Evolutionary conservation across 768 basidiomycete species (phyloP), one percentile per base, ranked within the genome.

Genomic region (Tulasnella sp.): DNA sequence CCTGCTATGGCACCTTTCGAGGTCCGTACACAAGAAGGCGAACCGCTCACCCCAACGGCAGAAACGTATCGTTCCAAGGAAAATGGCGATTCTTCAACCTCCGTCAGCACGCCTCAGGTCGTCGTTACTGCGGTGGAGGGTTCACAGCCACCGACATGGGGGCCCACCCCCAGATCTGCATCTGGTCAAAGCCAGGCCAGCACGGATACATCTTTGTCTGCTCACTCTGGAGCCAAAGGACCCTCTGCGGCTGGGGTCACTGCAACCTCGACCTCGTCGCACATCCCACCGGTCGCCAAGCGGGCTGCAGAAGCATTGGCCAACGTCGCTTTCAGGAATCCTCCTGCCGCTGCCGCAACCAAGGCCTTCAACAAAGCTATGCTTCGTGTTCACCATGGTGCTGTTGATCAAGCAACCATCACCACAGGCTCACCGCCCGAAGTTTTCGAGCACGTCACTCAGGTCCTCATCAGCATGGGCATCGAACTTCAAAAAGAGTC

Each of bases 371-470:
- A 70, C 49, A 76, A 84, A 37, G 72, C 73, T 71, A 81, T 81
- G 69, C 80, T 98, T 52, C 89, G 95, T 14, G 88, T 93, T 54
- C 97, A 99, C 81, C 92, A 93, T 79, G 97, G 96, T 78, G 91
- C 96, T 1, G 92, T 99, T 38, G 97, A 98, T 82, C 91, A 92
- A 82, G 89, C 90, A 36, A 96, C 90, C 72, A 88, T 98, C 80
- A 97, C 97, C 40, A 93, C 90, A 3, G 87, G 89, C 29, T 85
- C 90, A 11, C 96, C 97, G 42, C 89, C 91, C 0, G 92, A 93
- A 79, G 96, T 99, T 42, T 93, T 99, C 85, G 88, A 87, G 77
- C 93, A 95, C 81, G 88, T 99, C 38, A 88, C 88, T 80, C 86
- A 87, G 78, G 91, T 96, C 15, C 86, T 99, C 77, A 88, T 89